Percentiles rank a stretch among this genome's conserved stretches.
These are phyloP conservation scores for Phycomyces blakesleeanus DNA, from an alignment of 192 early-diverging fungal genomes.

Conservation along the genomic window DNA sequence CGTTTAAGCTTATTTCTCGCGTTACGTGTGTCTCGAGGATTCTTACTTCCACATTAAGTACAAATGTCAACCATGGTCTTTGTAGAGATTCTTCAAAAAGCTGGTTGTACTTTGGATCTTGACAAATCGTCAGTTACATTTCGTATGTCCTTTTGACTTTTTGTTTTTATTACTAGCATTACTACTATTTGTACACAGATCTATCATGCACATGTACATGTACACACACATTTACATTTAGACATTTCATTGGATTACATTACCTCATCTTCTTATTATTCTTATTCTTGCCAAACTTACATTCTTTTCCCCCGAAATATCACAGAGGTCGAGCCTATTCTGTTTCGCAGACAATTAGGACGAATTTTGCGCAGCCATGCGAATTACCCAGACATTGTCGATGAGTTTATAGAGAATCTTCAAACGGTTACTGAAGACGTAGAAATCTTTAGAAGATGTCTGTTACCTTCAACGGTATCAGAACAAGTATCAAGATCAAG, in stretches of 20 bases:
- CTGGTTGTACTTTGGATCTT: neutral
- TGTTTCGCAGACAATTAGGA: slow-evolving; percentile 13
- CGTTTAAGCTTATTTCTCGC: neutral
- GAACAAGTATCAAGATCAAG: neutral
- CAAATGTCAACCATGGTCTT: neutral
- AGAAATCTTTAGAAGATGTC: slow-evolving; percentile 15
- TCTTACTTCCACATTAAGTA: neutral
- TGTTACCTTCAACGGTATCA: slow-evolving; percentile 13
- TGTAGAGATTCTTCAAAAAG: neutral
- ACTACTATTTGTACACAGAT: neutral
- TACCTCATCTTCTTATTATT: too few species aligned
- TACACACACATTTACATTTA: too few species aligned
- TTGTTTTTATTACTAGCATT: neutral
- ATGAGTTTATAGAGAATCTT: slow-evolving; percentile 10
- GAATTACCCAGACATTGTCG: neutral
- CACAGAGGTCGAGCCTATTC: slow-evolving; percentile 16
- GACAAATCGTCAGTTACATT: neutral
- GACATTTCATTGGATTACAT: too few species aligned
- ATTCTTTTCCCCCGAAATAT: neutral
- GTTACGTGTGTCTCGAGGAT: neutral
- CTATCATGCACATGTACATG: neutral
- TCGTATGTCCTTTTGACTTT: neutral
- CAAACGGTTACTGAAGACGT: slow-evolving; percentile 9
- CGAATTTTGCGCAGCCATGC: slow-evolving; percentile 2
- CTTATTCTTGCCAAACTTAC: too few species aligned